A percentile compares a stretch with the other conserved stretches of the same genome.
phyloP scores from a whole-genome alignment of 2,329 filamentous ascomycete genomes.

The Aspergillus tamarii region DNA sequence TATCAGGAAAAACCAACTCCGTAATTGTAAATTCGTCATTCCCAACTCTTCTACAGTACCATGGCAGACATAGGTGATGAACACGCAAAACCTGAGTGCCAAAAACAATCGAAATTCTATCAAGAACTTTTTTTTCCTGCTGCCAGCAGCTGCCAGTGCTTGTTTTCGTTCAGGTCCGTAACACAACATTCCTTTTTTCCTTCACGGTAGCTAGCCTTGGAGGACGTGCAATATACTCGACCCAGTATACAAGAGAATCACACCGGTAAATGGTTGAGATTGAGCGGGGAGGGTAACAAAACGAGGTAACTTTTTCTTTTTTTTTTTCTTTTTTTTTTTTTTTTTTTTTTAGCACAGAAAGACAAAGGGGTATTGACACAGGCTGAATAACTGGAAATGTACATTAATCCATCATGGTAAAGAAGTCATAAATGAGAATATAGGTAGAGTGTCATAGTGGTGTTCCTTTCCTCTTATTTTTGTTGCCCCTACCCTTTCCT shows the following conservation, averaged over 20 bases:
- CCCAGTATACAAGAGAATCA: background rate
- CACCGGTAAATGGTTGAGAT: background rate
- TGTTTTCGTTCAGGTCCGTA: background rate
- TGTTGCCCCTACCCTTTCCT: background rate
- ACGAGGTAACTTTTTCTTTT: constrained; percentile 20
- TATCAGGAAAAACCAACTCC: too few species aligned
- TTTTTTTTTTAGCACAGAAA: constrained; percentile 22
- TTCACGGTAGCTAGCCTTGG: background rate
- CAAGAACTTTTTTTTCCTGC: background rate
- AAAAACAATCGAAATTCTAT: background rate
- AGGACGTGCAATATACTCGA: background rate
- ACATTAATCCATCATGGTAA: constrained; percentile 19
- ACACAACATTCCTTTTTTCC: background rate
- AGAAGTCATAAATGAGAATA: constrained; percentile 2
- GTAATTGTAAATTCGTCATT: background rate
- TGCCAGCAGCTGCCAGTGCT: background rate
- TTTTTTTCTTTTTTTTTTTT: constrained; percentile 29
- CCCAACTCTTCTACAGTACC: background rate
- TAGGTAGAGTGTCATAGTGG: constrained; percentile 4
- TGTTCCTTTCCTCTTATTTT: background rate
- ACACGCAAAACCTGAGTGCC: background rate
- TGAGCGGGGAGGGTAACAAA: background rate
- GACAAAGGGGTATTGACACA: constrained; percentile 23
- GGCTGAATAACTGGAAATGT: constrained; percentile 17
- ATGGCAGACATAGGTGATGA: background rate